Percentiles rank a stretch among this genome's conserved stretches.
phyloP scores from a whole-genome alignment of 352 stramenopile species.

The Phytophthora lateralis region DNA sequence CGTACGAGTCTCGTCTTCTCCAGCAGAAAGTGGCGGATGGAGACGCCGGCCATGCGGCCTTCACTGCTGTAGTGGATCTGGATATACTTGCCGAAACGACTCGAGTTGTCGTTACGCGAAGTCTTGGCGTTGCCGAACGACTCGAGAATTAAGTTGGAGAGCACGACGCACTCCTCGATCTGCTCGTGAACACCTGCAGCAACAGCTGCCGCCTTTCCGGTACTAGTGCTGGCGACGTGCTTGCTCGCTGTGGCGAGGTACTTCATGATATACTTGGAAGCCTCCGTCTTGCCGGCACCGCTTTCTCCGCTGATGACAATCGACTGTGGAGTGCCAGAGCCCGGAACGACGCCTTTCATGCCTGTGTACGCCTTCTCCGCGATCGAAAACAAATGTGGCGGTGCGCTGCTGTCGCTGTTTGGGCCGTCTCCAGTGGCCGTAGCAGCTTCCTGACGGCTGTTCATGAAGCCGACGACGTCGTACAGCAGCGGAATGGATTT shows the following conservation, averaged over 20 bases:
- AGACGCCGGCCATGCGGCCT: conserved; percentile 75
- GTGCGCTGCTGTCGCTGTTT: conserved; percentile 36
- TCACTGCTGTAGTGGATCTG: conserved; percentile 84
- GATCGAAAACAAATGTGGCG: conserved; percentile 83
- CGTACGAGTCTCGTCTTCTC: conserved; percentile 82
- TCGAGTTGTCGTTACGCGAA: conserved; percentile 89
- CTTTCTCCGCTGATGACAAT: conserved; percentile 95
- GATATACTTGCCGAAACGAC: conserved; percentile 92
- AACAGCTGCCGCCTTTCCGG: conserved; percentile 9
- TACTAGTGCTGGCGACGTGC: conserved; percentile 33
- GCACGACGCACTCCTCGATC: conserved; percentile 83
- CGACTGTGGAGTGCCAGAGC: conserved; percentile 79
- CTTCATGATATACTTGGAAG: conserved; percentile 94
- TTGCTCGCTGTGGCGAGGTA: conserved; percentile 83
- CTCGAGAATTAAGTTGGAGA: conserved; percentile 84
- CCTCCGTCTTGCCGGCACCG: conserved; percentile 94
- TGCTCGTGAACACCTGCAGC: conserved; percentile 63
- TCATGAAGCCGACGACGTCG: conserved; percentile 81
- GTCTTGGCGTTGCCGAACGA: conserved; percentile 90
- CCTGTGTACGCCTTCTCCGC: conserved; percentile 76
- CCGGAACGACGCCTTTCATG: conserved; percentile 67
- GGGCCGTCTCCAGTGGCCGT: conserved; percentile 25
- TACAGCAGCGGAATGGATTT: conserved; percentile 87
- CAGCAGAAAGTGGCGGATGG: conserved; percentile 80
- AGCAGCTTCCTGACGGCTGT: conserved; percentile 39